These are phyloP conservation scores for Fusarium circinatum DNA, from an alignment of 2,329 filamentous ascomycete species.

Conservation along the genomic window DNA sequence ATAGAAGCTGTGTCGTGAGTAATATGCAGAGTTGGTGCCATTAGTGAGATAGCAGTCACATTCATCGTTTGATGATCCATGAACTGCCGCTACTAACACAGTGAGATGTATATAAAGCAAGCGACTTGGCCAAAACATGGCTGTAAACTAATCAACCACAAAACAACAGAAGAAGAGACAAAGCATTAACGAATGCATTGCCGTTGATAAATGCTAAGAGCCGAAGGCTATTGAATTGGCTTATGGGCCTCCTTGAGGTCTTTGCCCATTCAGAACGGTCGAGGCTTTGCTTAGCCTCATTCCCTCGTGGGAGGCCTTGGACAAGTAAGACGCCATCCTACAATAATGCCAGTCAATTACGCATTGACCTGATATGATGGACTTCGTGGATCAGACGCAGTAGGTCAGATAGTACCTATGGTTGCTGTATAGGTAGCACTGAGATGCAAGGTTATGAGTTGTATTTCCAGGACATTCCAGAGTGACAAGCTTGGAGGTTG, in stretches of 20 bases:
- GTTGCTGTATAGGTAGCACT: neutral
- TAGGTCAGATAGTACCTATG: neutral
- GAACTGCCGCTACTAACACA: neutral
- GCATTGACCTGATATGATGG: no score
- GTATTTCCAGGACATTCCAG: neutral
- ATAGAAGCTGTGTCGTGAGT: constrained; percentile 59
- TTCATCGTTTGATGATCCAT: constrained; percentile 39
- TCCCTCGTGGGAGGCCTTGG: constrained; percentile 19
- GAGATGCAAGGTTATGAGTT: neutral
- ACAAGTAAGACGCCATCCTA: neutral
- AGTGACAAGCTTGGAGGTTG: neutral
- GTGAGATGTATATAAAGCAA: constrained; percentile 10
- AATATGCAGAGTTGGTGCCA: constrained; percentile 55
- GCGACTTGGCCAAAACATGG: constrained; percentile 16
- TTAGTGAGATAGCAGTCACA: constrained; percentile 63
- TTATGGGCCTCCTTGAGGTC: neutral
- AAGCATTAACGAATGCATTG: neutral
- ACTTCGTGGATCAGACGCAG: no score
- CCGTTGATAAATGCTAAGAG: neutral
- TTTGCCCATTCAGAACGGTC: constrained; percentile 16
- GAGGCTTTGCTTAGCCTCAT: constrained; percentile 37
- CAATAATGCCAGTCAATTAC: no score
- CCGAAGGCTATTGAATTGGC: neutral
- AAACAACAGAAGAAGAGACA: neutral
- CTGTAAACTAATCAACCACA: neutral